Conservation (phyloP, 2,329 filamentous ascomycete species). For the Zasmidium citrigriseum region DNA sequence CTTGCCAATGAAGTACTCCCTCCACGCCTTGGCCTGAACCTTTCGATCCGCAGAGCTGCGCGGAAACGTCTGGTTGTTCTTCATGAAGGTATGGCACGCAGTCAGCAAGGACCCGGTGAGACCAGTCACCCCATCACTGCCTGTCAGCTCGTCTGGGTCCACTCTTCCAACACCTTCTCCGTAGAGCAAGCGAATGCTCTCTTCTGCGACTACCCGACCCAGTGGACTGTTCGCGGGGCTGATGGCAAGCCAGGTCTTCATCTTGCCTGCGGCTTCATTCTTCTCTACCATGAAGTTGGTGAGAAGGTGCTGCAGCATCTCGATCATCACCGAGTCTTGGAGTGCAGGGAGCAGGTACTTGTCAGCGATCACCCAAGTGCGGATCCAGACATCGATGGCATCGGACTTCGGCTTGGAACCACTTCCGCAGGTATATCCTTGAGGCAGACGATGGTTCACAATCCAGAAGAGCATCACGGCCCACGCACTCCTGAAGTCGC, state of each 20-base stretch:
- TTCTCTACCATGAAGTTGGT: background rate
- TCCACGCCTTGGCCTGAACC: background rate
- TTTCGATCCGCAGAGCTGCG: too few species aligned
- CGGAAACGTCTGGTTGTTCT: background rate
- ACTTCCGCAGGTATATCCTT: background rate
- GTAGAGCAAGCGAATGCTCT: background rate
- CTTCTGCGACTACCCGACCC: background rate
- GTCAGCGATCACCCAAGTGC: background rate
- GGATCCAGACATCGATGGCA: background rate
- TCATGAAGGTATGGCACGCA: background rate
- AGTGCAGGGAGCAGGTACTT: background rate
- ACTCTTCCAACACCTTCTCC: background rate
- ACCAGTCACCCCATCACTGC: background rate
- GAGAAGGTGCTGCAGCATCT: background rate
- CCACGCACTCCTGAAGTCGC: conserved; percentile 1
- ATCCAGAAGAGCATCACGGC: conserved; percentile 13
- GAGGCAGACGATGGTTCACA: background rate
- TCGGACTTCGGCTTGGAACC: background rate
- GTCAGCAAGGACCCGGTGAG: background rate
- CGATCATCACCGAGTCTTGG: background rate
- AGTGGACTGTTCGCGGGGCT: background rate
- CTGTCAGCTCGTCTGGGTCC: background rate
- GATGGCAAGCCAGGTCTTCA: background rate
- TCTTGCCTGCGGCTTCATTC: background rate
- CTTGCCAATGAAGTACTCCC: background rate